phyloP scores from a whole-genome alignment of 2,329 filamentous ascomycete genomes.

The Camillea tinctor region DNA sequence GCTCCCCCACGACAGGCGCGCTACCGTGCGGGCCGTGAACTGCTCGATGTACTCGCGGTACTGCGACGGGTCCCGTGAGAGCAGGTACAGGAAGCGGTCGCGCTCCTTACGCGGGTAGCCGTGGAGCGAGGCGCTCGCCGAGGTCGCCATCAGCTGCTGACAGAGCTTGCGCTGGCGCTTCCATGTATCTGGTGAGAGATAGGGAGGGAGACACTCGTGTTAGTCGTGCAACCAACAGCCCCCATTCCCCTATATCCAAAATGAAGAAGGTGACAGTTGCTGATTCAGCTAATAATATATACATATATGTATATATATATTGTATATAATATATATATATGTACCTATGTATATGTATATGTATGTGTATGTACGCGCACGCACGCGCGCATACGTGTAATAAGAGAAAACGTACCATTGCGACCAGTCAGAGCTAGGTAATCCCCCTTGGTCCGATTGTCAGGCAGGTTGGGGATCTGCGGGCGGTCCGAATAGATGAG shows the following conservation, averaged over 20 bases:
- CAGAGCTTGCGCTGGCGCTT: conserved; percentile 47
- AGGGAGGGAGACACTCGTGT: too few species aligned
- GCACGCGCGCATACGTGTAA: too few species aligned
- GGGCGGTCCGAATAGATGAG: conserved; percentile 48
- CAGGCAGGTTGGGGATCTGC: conserved; percentile 45
- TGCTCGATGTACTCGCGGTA: conserved; percentile 48
- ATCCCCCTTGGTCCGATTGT: conserved; percentile 47
- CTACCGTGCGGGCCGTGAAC: conserved; percentile 46
- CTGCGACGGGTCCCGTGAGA: conserved; percentile 38
- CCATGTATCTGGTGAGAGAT: conserved; percentile 41
- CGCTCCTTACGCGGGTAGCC: conserved; percentile 43
- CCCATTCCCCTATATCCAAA: too few species aligned
- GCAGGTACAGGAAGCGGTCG: conserved; percentile 45
- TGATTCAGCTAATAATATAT: not conserved
- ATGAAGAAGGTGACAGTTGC: not conserved
- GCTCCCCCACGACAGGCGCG: conserved; percentile 46
- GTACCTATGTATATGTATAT: too few species aligned
- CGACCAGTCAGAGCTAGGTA: conserved; percentile 45
- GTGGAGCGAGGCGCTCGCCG: conserved; percentile 38
- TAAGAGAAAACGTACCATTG: conserved; percentile 34
- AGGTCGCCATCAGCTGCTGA: conserved; percentile 42
- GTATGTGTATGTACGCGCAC: too few species aligned
- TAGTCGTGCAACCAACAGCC: too few species aligned
- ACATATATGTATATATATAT: not conserved
- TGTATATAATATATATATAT: too few species aligned